phyloP scores from a whole-genome alignment of 2,329 filamentous ascomycete genomes.

The Rutstroemia sp. region DNA sequence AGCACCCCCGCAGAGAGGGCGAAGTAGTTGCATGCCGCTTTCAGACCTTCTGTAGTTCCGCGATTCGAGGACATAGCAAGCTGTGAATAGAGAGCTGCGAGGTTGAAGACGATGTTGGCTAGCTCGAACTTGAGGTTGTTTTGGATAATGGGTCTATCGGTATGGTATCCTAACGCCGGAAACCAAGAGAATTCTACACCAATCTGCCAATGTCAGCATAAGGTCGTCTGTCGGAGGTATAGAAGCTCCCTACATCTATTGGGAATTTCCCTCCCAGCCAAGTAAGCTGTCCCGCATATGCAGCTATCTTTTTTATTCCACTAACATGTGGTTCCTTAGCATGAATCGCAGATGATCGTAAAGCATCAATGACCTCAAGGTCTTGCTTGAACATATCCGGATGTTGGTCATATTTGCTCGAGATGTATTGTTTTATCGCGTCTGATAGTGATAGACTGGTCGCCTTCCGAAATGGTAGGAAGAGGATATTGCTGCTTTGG shows the following conservation, averaged over 20 bases:
- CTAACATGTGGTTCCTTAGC: conserved; percentile 81
- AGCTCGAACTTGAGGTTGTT: conserved; percentile 75
- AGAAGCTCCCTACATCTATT: conserved; percentile 61
- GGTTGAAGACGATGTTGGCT: conserved; percentile 87
- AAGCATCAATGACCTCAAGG: conserved; percentile 73
- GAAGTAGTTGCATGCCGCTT: conserved; percentile 83
- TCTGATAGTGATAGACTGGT: conserved; percentile 69
- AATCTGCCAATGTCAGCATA: conserved; percentile 46
- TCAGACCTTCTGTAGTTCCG: conserved; percentile 73
- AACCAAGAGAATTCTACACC: conserved; percentile 97
- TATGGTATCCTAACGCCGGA: conserved; percentile 85
- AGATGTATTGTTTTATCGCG: conserved; percentile 91
- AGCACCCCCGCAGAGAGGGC: conserved; percentile 81
- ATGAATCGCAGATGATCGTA: conserved; percentile 81
- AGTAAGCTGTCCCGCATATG: conserved; percentile 85
- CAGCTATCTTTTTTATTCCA: conserved; percentile 80
- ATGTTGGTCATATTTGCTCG: conserved; percentile 96
- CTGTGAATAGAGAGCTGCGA: conserved; percentile 89
- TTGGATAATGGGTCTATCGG: conserved; percentile 59
- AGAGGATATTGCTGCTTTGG: conserved; percentile 28
- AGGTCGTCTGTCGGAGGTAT: conserved; percentile 1
- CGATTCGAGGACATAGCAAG: conserved; percentile 76
- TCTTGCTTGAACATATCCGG: conserved; percentile 94
- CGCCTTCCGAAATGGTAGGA: conserved; percentile 73
- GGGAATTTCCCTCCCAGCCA: conserved; percentile 96